phyloP scores from a whole-genome alignment of 768 basidiomycete genomes.

The Amanita inopinata region DNA sequence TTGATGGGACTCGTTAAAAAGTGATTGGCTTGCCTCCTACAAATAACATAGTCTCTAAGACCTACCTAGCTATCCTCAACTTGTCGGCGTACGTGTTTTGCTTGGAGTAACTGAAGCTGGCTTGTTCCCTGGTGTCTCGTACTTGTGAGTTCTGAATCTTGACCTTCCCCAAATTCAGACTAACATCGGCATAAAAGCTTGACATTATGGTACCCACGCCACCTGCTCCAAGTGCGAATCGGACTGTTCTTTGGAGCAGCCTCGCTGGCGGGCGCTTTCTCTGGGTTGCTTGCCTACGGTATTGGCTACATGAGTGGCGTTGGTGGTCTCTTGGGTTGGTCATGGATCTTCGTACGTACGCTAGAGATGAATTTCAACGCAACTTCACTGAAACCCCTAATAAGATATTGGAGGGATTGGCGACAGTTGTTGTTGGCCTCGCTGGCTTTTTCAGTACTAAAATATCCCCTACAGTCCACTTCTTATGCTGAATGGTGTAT shows the following conservation, averaged over 20 bases:
- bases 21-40: constrained; percentile 21
- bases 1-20: constrained; percentile 61
- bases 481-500: neutral
- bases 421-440: constrained; percentile 47
- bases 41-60: neutral
- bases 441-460: constrained; percentile 38
- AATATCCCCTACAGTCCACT: neutral
- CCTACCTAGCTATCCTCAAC: constrained; percentile 43
- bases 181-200: constrained; percentile 26
- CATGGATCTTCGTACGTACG: constrained; percentile 53
- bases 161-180: neutral
- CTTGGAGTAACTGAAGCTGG: constrained; percentile 56
- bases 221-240: constrained; percentile 49
- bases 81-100: constrained; percentile 46
- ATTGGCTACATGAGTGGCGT: constrained; percentile 44
- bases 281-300: constrained; percentile 46
- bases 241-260: constrained; percentile 60
- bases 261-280: constrained; percentile 53
- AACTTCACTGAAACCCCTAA: neutral
- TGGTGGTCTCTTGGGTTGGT: constrained; percentile 44
- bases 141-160: constrained; percentile 38
- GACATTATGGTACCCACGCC: constrained; percentile 60
- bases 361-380: neutral
- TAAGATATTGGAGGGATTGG: constrained; percentile 55
- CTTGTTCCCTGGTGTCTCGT: constrained; percentile 63